phyloP scores from a whole-genome alignment of 345 rosid species.

The Erysimum cheiranthoides region DNA sequence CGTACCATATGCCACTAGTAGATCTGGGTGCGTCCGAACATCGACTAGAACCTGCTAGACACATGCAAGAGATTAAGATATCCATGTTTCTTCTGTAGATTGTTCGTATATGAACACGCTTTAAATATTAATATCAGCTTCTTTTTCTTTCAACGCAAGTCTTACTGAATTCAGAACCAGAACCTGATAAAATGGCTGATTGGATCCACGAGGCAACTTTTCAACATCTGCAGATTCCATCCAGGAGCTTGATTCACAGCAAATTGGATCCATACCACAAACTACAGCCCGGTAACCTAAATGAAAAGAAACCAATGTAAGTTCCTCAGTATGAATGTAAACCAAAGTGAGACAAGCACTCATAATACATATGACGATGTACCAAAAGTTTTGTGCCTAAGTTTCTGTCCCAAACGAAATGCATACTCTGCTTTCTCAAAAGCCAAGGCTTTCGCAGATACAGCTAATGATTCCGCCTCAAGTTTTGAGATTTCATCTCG shows the following conservation, averaged over 20 bases:
- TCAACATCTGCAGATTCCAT: slow-evolving; percentile 82
- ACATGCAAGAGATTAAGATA: slow-evolving; percentile 28
- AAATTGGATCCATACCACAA: slow-evolving; percentile 96
- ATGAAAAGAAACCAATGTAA: not conserved
- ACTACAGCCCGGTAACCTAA: slow-evolving; percentile 85
- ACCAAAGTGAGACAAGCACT: not conserved
- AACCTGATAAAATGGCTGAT: slow-evolving; percentile 98
- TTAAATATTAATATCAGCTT: not conserved
- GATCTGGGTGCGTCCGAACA: slow-evolving; percentile 69
- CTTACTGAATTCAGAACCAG: not conserved
- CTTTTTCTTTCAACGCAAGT: not conserved
- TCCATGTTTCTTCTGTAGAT: slow-evolving; percentile 6
- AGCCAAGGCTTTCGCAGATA: slow-evolving; percentile 80
- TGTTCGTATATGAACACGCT: slow-evolving; percentile 11
- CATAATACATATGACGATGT: slow-evolving; percentile 25
- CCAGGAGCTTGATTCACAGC: slow-evolving; percentile 91
- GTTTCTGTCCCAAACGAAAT: slow-evolving; percentile 94
- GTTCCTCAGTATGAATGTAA: slow-evolving; percentile 3
- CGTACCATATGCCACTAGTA: slow-evolving; percentile 89
- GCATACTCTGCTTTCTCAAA: slow-evolving; percentile 77
- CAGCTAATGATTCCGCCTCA: slow-evolving; percentile 90
- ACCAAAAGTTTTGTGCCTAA: slow-evolving; percentile 82
- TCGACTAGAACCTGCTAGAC: slow-evolving; percentile 78
- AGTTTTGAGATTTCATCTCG: slow-evolving; percentile 77
- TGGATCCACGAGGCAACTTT: slow-evolving; percentile 72